phyloP scores from a whole-genome alignment of 192 early-diverging fungal genomes.

The Backusella morwellensis region DNA sequence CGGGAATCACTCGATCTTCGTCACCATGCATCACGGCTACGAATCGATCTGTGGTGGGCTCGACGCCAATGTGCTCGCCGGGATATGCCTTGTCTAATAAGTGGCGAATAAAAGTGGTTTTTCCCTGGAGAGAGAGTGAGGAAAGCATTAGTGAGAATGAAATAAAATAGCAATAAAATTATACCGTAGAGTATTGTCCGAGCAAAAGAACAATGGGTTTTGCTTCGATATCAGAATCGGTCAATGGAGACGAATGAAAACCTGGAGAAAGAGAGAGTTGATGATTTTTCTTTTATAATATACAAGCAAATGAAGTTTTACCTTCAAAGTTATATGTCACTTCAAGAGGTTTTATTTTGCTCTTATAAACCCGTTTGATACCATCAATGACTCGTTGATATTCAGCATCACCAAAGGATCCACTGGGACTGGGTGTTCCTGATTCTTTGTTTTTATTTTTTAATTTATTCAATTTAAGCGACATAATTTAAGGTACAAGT shows the following conservation, averaged over 20 bases:
- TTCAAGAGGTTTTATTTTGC: constrained; percentile 60
- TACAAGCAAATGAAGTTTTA: not conserved
- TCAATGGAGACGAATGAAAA: constrained; percentile 69
- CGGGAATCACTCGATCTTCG: constrained; percentile 76
- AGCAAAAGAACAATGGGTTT: constrained; percentile 82
- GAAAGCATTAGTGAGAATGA: no score
- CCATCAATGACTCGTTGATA: constrained; percentile 25
- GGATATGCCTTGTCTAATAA: constrained; percentile 74
- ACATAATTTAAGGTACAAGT: not conserved
- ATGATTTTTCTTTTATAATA: no score
- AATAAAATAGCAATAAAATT: no score
- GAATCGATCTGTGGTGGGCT: constrained; percentile 83
- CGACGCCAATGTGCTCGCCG: constrained; percentile 75
- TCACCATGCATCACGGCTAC: constrained; percentile 76
- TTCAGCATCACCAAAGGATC: not conserved
- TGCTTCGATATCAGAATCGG: constrained; percentile 75
- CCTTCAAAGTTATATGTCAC: constrained; percentile 69
- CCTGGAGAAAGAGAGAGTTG: constrained; percentile 4
- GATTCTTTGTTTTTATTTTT: not conserved
- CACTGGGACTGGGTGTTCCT: not conserved
- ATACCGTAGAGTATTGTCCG: constrained; percentile 77
- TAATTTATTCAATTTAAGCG: not conserved
- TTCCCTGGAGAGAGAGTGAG: constrained; percentile 44
- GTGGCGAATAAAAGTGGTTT: constrained; percentile 79
- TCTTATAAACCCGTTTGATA: constrained; percentile 62